Conservation (phyloP, 1,139 yeast species). For the Scheffersomyces quercinus region DNA sequence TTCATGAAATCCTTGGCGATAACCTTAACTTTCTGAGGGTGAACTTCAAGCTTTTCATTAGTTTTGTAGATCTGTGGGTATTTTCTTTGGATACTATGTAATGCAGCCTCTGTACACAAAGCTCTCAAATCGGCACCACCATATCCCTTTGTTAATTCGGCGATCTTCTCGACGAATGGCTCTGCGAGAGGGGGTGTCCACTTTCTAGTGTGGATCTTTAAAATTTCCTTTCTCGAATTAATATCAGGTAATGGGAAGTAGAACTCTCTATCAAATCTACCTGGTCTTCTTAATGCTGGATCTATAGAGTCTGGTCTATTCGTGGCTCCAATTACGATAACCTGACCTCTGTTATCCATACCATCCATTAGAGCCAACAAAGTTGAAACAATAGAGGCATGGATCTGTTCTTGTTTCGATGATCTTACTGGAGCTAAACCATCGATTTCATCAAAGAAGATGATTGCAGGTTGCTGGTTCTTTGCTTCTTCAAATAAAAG, state of each 20-base stretch:
- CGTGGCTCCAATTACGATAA: constrained; percentile 96
- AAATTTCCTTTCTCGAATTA: constrained; percentile 73
- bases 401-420: constrained; percentile 95
- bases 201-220: constrained; percentile 81
- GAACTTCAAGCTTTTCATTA: constrained; percentile 69
- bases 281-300: constrained; percentile 96
- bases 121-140: constrained; percentile 98
- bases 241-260: constrained; percentile 91
- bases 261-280: constrained; percentile 95
- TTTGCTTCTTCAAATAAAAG: constrained; percentile 93
- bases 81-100: constrained; percentile 84
- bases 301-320: constrained; percentile 97
- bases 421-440: constrained; percentile 98
- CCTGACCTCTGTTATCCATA: constrained; percentile 96
- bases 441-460: constrained; percentile 95
- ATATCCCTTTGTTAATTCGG: constrained; percentile 86
- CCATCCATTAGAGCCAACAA: constrained; percentile 97
- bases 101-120: constrained; percentile 92
- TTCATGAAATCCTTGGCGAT: constrained; percentile 85
- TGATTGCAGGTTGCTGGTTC: constrained; percentile 92
- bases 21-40: constrained; percentile 71
- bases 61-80: constrained; percentile 92
- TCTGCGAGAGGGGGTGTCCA: constrained; percentile 78
- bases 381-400: constrained; percentile 95
- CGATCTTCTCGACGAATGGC: constrained; percentile 64